Conservation (phyloP, 495 filamentous ascomycete genomes). For the Trichocladium antarcticum region DNA sequence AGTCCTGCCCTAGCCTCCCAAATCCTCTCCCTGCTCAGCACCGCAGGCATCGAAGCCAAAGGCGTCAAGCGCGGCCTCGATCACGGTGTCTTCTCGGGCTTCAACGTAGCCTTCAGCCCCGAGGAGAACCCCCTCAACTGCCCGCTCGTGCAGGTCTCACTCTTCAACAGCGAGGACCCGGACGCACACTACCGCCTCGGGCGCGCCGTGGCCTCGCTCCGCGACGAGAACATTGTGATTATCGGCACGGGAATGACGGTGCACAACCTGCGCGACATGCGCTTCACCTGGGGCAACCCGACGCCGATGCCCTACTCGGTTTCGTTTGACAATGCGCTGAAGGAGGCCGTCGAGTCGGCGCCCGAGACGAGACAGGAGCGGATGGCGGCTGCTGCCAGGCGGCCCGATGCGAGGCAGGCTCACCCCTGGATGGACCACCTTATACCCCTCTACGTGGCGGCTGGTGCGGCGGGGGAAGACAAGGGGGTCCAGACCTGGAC, state of each 20-base stretch:
- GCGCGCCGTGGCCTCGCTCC: slow-evolving; percentile 52
- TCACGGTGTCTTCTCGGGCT: slow-evolving; percentile 70
- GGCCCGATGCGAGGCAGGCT: slow-evolving; percentile 59
- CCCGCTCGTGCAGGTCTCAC: slow-evolving; percentile 71
- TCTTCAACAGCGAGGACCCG: slow-evolving; percentile 59
- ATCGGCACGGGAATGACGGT: slow-evolving; percentile 80
- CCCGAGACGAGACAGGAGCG: slow-evolving; percentile 47
- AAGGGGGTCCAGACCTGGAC: slow-evolving; percentile 53
- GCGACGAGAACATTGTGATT: slow-evolving; percentile 62
- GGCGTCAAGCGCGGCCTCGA: slow-evolving; percentile 61
- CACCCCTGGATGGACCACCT: slow-evolving; percentile 74
- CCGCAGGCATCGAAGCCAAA: slow-evolving; percentile 52
- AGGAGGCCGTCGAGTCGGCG: slow-evolving; percentile 50
- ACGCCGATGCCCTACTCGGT: slow-evolving; percentile 52
- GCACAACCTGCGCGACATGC: slow-evolving; percentile 66
- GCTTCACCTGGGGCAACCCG: slow-evolving; percentile 34
- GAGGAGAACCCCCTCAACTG: slow-evolving; percentile 63
- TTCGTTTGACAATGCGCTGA: slow-evolving; percentile 69
- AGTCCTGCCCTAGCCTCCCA: slow-evolving; percentile 52
- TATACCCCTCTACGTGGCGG: slow-evolving; percentile 64
- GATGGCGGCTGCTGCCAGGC: slow-evolving; percentile 48
- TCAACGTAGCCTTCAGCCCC: slow-evolving; percentile 60
- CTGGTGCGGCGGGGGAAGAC: slow-evolving; percentile 58
- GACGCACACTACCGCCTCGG: slow-evolving; percentile 63
- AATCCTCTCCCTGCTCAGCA: slow-evolving; percentile 48